phyloP scores from a whole-genome alignment of 2,329 filamentous ascomycete species.

The Neocatenulostroma microsporum region DNA sequence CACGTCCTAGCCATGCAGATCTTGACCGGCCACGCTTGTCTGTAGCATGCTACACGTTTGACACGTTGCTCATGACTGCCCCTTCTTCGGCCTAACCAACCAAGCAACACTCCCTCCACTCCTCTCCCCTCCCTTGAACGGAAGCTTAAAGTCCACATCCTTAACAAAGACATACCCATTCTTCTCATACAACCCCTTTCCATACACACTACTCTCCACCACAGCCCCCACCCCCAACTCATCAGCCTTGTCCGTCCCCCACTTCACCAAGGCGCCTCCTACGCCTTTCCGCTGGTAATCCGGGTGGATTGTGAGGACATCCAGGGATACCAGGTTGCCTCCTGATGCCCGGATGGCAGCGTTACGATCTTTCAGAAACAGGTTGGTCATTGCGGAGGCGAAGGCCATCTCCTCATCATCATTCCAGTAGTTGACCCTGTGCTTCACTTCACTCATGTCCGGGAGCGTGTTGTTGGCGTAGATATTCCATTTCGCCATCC shows the following conservation, averaged over 20 bases:
- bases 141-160: slow-evolving; percentile 16
- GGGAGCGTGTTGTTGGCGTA: slow-evolving; percentile 15
- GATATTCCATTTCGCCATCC: slow-evolving; percentile 28
- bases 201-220: slow-evolving; percentile 25
- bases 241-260: slow-evolving; percentile 25
- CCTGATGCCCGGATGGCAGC: slow-evolving; percentile 15
- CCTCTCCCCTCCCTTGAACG: slow-evolving; percentile 11
- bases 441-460: slow-evolving; percentile 4
- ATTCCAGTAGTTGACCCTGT: slow-evolving; percentile 14
- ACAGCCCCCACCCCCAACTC: slow-evolving; percentile 21
- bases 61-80: too few relatives aligned
- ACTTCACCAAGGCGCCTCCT: slow-evolving; percentile 22
- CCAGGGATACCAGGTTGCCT: slow-evolving; percentile 24
- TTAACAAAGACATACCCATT: slow-evolving; percentile 25
- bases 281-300: slow-evolving; percentile 22
- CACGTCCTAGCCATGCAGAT: too few relatives aligned
- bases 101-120: slow-evolving; percentile 20
- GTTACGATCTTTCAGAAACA: slow-evolving; percentile 19
- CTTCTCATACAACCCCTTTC: slow-evolving; percentile 26
- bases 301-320: slow-evolving; percentile 25
- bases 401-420: slow-evolving; percentile 17
- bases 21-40: too few relatives aligned
- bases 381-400: slow-evolving; percentile 13
- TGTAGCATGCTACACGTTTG: too few relatives aligned
- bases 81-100: slow-evolving; percentile 21